These are phyloP conservation scores for Monosporascus sp. DNA, from an alignment of 2,329 filamentous ascomycete species.

Conservation along the genomic window DNA sequence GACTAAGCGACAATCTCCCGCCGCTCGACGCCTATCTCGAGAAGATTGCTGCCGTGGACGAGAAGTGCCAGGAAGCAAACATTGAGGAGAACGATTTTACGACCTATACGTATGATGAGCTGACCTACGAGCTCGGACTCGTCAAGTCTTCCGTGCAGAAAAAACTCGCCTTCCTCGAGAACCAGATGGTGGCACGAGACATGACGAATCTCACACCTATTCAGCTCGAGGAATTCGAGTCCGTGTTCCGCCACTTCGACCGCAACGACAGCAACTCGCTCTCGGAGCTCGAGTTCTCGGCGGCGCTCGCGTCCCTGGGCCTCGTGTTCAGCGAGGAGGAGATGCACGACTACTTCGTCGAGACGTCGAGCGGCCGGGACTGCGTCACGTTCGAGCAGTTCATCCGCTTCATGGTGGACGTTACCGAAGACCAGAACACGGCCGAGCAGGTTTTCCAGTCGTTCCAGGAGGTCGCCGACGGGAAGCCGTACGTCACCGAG, in stretches of 20 bases:
- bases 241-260: constrained; percentile 96
- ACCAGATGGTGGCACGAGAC: constrained; percentile 94
- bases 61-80: constrained; percentile 90
- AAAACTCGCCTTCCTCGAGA: constrained; percentile 94
- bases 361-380: constrained; percentile 73
- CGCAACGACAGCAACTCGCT: constrained; percentile 86
- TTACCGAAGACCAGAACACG: constrained; percentile 97
- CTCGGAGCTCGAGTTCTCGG: constrained; percentile 91
- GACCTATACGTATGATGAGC: constrained; percentile 97
- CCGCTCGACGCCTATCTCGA: constrained; percentile 89
- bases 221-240: constrained; percentile 97
- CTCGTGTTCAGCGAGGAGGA: constrained; percentile 96
- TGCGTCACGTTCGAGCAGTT: constrained; percentile 97
- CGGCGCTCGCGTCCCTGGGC: constrained; percentile 88
- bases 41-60: constrained; percentile 79
- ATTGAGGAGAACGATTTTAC: constrained; percentile 99
- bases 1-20: constrained; percentile 76
- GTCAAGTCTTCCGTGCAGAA: constrained; percentile 91
- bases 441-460: constrained; percentile 98
- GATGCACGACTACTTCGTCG: constrained; percentile 92
- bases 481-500: constrained; percentile 97
- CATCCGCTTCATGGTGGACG: constrained; percentile 98
- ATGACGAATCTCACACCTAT: constrained; percentile 99
- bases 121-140: constrained; percentile 86
- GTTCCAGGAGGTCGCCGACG: constrained; percentile 95